Evolutionary conservation across 106 monocot genomes (phyloP), one percentile per base, ranked within the genome.

Genomic region (Dactylorhiza incarnata): DNA sequence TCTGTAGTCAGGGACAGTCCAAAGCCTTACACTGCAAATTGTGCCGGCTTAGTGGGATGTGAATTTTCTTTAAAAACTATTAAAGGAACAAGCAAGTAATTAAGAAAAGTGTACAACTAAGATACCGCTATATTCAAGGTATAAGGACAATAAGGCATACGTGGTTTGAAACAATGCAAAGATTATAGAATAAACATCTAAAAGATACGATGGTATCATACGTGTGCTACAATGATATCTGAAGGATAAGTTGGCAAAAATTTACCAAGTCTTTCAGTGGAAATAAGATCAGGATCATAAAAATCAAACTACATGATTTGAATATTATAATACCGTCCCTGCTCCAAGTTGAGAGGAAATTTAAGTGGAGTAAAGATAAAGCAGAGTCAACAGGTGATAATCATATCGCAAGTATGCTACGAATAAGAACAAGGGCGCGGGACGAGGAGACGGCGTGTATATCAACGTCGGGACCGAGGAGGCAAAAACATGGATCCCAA

Each of bases 11-110:
- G 89, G 91, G 53, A 89, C 86, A 72, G 82, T 94, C 97, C 97
- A 99, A 9, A 89, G 79, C 80, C 94, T 85, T 11, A 99, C 85
- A 77, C 97, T 99, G 83, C 75, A 45, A 73, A 77, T 46, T 22
- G 24, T 13, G 65, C 23, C 5, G 29, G 9, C 65, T 29, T 13
- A 29, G 65, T 29, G 26, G 65, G 2, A 29, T 65, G 65, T 65
- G 65, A 29, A 3, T 22, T 54, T 20, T 61, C 20, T 22, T 8
- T 61, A 61, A 61, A 22, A 61, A 22, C 61, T 20, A 17, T 6
- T n/a, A 58, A 7, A 58, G 19, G n/a, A 20, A 58, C 58, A n/a
- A 58, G 16, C 16, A 58, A 16, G 7, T 5, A 58, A 58, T n/a
- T 17, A 58, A 58, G n/a, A 58, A n/a, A 58, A 20, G 16, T 16